A percentile compares a stretch with the other conserved stretches of the same genome.
phyloP scores from a whole-genome alignment of 441 rosid genomes.

The Adansonia madagascariensis region DNA sequence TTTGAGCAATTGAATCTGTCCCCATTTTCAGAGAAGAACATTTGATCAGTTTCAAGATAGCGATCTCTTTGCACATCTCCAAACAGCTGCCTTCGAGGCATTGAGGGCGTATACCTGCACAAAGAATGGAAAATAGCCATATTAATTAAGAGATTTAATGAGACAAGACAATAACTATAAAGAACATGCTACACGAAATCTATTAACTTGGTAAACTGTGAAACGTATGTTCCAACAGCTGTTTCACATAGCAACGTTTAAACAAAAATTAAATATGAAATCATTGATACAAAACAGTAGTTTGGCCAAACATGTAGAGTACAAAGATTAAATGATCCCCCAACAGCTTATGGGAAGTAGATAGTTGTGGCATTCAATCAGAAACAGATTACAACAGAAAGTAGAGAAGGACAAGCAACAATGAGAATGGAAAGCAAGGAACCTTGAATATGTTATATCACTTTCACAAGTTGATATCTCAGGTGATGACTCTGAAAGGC shows the following conservation, averaged over 20 bases:
- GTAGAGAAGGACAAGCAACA: slow-evolving; percentile 16
- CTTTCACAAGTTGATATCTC: slow-evolving; percentile 77
- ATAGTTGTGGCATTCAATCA: background rate
- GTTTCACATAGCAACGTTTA: background rate
- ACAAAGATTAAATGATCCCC: background rate
- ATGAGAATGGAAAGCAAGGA: slow-evolving; percentile 33
- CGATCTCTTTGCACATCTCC: slow-evolving; percentile 64
- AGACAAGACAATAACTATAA: background rate
- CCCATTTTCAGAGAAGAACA: slow-evolving; percentile 59
- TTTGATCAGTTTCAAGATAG: slow-evolving; percentile 47
- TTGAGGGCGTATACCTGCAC: slow-evolving; percentile 66
- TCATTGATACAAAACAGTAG: slow-evolving; percentile 9
- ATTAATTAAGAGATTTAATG: slow-evolving; percentile 14
- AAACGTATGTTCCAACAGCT: slow-evolving; percentile 15
- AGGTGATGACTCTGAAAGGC: slow-evolving; percentile 73
- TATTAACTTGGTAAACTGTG: slow-evolving; percentile 21
- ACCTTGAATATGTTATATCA: slow-evolving; percentile 75
- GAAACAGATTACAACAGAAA: background rate
- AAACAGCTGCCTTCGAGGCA: slow-evolving; percentile 71
- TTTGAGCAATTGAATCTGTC: slow-evolving; percentile 69
- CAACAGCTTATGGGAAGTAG: background rate
- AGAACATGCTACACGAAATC: background rate
- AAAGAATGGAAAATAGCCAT: slow-evolving; percentile 25
- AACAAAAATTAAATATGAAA: slow-evolving; percentile 17
- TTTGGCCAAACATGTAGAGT: slow-evolving; percentile 13